Evolutionary conservation across 2,329 filamentous ascomycete species (phyloP).

Genomic region (Scedosporium dehoogii): DNA sequence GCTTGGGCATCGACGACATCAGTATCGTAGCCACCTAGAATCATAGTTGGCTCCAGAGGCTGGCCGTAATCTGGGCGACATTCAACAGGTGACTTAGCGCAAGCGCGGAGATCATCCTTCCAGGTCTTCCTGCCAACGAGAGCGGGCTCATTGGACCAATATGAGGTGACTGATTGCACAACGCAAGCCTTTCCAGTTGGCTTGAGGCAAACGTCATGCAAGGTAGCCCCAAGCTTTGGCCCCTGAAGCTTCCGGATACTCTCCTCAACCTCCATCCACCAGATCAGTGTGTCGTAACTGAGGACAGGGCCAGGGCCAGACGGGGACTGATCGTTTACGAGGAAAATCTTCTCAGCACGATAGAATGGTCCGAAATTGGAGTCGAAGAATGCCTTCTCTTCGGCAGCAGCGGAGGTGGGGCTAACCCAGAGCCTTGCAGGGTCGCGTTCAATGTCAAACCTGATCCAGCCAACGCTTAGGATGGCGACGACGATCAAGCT

Average conservation of each 20-base stretch:
- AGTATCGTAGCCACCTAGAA: conserved; percentile 70
- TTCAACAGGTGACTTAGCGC: conserved; percentile 67
- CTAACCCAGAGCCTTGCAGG: conserved; percentile 96
- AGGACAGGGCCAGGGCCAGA: conserved; percentile 65
- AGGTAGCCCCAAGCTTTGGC: conserved; percentile 51
- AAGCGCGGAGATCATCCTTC: conserved; percentile 61
- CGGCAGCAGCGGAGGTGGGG: conserved; percentile 77
- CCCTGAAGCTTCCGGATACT: conserved; percentile 66
- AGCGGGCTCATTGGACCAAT: conserved; percentile 62
- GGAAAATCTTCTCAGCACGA: conserved; percentile 82
- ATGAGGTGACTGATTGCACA: conserved; percentile 84
- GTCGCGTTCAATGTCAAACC: conserved; percentile 81
- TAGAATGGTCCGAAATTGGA: conserved; percentile 91
- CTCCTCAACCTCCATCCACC: conserved; percentile 90
- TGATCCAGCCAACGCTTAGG: conserved; percentile 78
- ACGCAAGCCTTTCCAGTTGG: conserved; percentile 84
- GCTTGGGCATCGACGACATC: conserved; percentile 66
- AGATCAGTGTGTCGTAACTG: conserved; percentile 76
- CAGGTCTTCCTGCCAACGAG: conserved; percentile 57
- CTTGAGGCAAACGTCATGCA: conserved; percentile 89
- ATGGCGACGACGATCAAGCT: conserved; percentile 68
- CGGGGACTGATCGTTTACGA: conserved; percentile 73
- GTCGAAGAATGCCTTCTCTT: conserved; percentile 93
- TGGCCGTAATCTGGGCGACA: conserved; percentile 87
- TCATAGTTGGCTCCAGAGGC: conserved; percentile 73